phyloP scores from a whole-genome alignment of 1,139 yeast genomes.

The Pichia kudriavzevii region DNA sequence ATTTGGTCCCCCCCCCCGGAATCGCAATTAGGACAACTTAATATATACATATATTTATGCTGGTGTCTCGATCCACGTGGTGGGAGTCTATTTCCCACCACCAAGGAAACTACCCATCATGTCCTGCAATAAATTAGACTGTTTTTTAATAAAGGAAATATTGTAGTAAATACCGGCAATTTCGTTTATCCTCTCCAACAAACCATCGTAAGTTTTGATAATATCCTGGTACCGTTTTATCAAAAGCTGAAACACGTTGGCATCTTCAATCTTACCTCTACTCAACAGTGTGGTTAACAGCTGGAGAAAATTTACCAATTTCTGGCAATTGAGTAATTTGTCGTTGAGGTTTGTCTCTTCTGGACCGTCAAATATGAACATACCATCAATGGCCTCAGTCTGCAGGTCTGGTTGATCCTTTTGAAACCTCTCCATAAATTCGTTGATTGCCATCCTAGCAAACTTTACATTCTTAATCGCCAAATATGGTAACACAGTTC shows the following conservation, averaged over 20 bases:
- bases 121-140: conserved; percentile 67
- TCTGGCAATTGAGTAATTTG: conserved; percentile 16
- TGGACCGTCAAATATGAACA: conserved; percentile 15
- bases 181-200: conserved; percentile 36
- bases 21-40: no score
- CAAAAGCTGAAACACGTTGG: conserved; percentile 23
- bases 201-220: conserved; percentile 38
- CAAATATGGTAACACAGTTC: conserved; percentile 27
- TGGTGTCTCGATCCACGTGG: conserved; percentile 1
- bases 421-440: conserved; percentile 16
- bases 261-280: conserved; percentile 35
- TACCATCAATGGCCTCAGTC: conserved; percentile 11
- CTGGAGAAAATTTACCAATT: conserved; percentile 61
- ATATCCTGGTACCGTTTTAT: conserved; percentile 31
- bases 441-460: conserved; percentile 18
- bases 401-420: conserved; percentile 5
- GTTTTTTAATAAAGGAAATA: conserved; percentile 51
- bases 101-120: conserved; percentile 77
- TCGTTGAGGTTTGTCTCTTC: conserved; percentile 20
- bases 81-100: no score
- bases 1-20: no score
- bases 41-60: conserved; percentile 1
- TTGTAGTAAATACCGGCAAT: conserved; percentile 46
- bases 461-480: conserved; percentile 22
- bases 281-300: conserved; percentile 57